Base-by-base conservation (phyloP, 2,329 filamentous ascomycete genomes). In the Dactylellina parvicollis region DNA sequence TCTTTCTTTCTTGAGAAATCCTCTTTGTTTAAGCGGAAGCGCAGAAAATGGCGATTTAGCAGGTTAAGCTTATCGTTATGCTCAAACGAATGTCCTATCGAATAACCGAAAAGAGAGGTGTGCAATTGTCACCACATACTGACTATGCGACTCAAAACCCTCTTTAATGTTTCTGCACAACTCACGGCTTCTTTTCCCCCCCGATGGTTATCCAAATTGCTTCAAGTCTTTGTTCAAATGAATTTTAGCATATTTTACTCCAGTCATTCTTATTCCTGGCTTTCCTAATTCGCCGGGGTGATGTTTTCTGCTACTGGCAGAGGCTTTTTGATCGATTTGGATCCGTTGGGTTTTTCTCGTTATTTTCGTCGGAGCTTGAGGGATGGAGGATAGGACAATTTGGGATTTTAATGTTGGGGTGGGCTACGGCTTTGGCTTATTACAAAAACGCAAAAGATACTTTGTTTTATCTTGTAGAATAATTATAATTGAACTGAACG, bases 201-300 rank as follows among this genome's bases (percentile, higher is more conserved):
- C 12, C 24, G 52, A 26, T 47, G 30, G 49, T 55, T 49, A 50
- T 52, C 34, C 24, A 44, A 52, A 20, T 42, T 26, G 10, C 24
- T 52, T 34, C 52, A 30, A 47, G 32, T 34, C 30, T 44, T 49
- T 12, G 42, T 32, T 67, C 44, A 44, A 67, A 20, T 52, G 52
- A 44, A 26, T 28, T 30, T 28, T 50, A 16, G 28, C 28, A 24
- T n/a, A 18, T 44, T 28, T 59, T 16, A 10, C 20, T 16, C 3
- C n/a, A 59, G n/a, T 26, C 20, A 12, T 26, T 12, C 5, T 50
- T 20, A 56, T n/a, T 8, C 14, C 8, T 24, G 4, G 10, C 4
- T 56, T 42, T 56, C 30, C 36, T 26, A 18, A 32, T 32, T 16
- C 42, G 20, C n/a, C 4, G 12, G 42, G 10, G 42, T 22, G n/a